A percentile compares a stretch with the other conserved stretches of the same genome.
These are phyloP conservation scores for Eremothecium sinecaudum DNA, from an alignment of 1,139 yeast species.

Conservation along the genomic window DNA sequence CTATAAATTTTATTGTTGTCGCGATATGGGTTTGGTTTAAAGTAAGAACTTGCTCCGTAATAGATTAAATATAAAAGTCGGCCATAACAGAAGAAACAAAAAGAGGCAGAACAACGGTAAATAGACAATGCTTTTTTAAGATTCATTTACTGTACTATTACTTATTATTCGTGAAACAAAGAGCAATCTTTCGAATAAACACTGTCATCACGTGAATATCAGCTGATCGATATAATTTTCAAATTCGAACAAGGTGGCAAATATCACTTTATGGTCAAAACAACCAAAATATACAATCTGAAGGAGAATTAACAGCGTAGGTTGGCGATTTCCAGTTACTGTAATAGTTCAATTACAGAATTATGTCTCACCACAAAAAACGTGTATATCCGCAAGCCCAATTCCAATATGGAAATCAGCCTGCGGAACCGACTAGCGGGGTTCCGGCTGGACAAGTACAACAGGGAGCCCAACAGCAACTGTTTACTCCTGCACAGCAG, in stretches of 20 bases:
- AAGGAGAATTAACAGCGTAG: neutral
- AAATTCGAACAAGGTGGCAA: slow-evolving; percentile 13
- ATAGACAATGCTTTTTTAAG: no score
- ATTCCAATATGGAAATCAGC: slow-evolving; percentile 20
- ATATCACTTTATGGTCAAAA: no score
- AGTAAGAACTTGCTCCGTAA: no score
- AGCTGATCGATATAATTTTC: neutral
- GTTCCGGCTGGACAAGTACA: slow-evolving; percentile 7
- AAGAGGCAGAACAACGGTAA: no score
- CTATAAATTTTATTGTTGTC: no score
- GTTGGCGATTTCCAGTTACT: neutral
- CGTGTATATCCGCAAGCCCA: slow-evolving; percentile 37
- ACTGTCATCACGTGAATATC: slow-evolving; percentile 6
- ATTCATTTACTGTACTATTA: no score
- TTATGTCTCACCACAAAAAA: slow-evolving; percentile 33
- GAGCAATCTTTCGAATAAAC: no score
- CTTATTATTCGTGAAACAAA: no score
- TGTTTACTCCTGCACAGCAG: slow-evolving; percentile 27
- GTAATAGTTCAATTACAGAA: neutral
- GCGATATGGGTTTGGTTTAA: no score
- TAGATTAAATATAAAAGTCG: no score
- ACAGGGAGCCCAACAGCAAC: slow-evolving; percentile 11
- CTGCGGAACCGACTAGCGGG: slow-evolving; percentile 1
- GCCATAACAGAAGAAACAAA: no score
- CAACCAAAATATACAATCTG: neutral